Evolutionary conservation across 208 protist species (phyloP).

Genomic region (Trypanosoma scelopori): DNA sequence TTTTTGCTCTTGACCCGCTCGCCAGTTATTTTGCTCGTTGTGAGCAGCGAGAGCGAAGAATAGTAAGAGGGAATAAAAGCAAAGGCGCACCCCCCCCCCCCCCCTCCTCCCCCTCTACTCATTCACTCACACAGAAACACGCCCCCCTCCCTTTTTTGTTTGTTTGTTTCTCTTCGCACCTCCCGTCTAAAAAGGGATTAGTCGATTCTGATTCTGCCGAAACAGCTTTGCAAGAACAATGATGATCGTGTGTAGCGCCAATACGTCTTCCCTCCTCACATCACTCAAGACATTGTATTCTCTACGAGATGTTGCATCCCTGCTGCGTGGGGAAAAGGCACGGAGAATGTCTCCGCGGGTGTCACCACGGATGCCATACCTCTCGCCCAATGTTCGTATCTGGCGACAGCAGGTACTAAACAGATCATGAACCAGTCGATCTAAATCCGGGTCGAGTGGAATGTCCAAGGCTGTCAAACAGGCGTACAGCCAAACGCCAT

Average conservation of each 20-base stretch:
- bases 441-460: slow-evolving; percentile 78
- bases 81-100: not conserved
- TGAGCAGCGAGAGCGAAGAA: too few relatives aligned
- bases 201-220: slow-evolving; percentile 74
- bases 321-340: slow-evolving; percentile 12
- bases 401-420: slow-evolving; percentile 72
- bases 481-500: slow-evolving; percentile 69
- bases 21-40: too few relatives aligned
- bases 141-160: too few relatives aligned
- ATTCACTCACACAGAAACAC: slow-evolving; percentile 6
- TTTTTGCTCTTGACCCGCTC: too few relatives aligned
- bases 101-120: not conserved
- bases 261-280: slow-evolving; percentile 52
- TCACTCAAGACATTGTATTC: slow-evolving; percentile 51
- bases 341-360: slow-evolving; percentile 45
- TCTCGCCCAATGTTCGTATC: slow-evolving; percentile 52
- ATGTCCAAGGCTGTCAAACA: slow-evolving; percentile 61
- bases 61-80: too few relatives aligned
- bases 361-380: slow-evolving; percentile 39
- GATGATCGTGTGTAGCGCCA: slow-evolving; percentile 70
- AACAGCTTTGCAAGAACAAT: slow-evolving; percentile 78
- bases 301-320: slow-evolving; percentile 1
- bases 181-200: slow-evolving; percentile 63
- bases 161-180: not conserved
- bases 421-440: slow-evolving; percentile 63